A percentile compares a stretch with the other conserved stretches of the same genome.
phyloP scores from a whole-genome alignment of 2,329 filamentous ascomycete species.

The Claviceps paspali region DNA sequence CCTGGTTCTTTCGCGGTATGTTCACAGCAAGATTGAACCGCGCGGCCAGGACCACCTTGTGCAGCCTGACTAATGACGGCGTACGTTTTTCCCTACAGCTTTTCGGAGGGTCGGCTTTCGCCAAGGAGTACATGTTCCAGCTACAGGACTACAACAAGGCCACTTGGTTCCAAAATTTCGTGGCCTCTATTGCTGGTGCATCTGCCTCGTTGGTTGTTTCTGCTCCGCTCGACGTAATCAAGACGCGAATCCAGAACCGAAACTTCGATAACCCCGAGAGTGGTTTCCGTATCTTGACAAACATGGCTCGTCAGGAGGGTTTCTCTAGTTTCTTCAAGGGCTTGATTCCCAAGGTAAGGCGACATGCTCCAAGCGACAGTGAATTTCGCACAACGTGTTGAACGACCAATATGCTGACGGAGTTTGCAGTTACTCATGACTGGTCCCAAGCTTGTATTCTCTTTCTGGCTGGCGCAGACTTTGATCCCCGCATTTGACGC shows the following conservation, averaged over 20 bases:
- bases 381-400: conserved; percentile 3
- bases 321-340: conserved; percentile 91
- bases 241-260: conserved; percentile 94
- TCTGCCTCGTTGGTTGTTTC: conserved; percentile 91
- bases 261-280: conserved; percentile 98
- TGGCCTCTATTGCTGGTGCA: conserved; percentile 89
- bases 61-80: neutral
- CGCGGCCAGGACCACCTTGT: neutral
- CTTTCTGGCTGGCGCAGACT: conserved; percentile 98
- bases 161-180: conserved; percentile 88
- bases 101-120: conserved; percentile 92
- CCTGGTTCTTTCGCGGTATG: conserved; percentile 90
- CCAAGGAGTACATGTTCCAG: conserved; percentile 89
- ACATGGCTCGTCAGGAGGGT: conserved; percentile 89
- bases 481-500: conserved; percentile 80
- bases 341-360: conserved; percentile 63
- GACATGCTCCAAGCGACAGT: neutral
- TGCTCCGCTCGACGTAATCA: conserved; percentile 93
- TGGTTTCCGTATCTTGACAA: conserved; percentile 78
- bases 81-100: conserved; percentile 40
- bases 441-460: conserved; percentile 96
- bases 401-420: conserved; percentile 7
- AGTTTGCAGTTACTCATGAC: conserved; percentile 72
- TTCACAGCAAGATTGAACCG: conserved; percentile 10
- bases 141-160: conserved; percentile 93